Evolutionary conservation across 257 asterid species (phyloP).

Genomic region (Ajuga chamaepitys): DNA sequence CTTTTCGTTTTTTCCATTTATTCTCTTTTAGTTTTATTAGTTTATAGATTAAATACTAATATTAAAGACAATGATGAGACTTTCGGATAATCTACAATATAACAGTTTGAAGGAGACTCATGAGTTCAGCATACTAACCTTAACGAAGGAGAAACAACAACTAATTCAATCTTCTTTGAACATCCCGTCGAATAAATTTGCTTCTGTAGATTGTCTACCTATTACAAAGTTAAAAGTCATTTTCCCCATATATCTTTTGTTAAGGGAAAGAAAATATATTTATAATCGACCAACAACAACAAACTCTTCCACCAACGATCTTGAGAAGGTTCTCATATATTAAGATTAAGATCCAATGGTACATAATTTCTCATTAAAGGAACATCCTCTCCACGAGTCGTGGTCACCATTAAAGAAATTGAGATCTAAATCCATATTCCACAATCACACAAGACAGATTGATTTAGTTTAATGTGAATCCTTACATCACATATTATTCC

Average conservation of each 20-base stretch:
- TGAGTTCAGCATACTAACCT: conserved; percentile 38
- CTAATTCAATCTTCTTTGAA: conserved; percentile 51
- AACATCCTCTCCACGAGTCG: not conserved
- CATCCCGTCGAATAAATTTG: conserved; percentile 72
- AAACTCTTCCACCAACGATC: not conserved
- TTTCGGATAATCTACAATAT: not conserved
- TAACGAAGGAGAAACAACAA: conserved; percentile 69
- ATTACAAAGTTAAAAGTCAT: conserved; percentile 19
- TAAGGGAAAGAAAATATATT: not conserved
- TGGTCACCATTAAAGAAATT: not conserved
- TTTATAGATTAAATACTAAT: too few relatives aligned
- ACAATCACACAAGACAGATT: too few relatives aligned
- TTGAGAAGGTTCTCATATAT: not conserved
- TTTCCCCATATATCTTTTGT: not conserved
- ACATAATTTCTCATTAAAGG: too few relatives aligned
- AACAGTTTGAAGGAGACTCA: conserved; percentile 4
- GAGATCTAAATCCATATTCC: not conserved
- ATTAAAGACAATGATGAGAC: not conserved
- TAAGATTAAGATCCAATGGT: too few relatives aligned
- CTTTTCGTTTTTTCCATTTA: not conserved
- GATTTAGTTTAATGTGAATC: too few relatives aligned
- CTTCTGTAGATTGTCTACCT: conserved; percentile 79
- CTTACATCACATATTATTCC: too few relatives aligned
- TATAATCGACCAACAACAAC: not conserved
- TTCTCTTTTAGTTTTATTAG: too few relatives aligned